Percentiles rank a stretch among this genome's conserved stretches.
These are phyloP conservation scores for Usnea hakonensis DNA, from an alignment of 495 filamentous ascomycete genomes.

Conservation along the genomic window DNA sequence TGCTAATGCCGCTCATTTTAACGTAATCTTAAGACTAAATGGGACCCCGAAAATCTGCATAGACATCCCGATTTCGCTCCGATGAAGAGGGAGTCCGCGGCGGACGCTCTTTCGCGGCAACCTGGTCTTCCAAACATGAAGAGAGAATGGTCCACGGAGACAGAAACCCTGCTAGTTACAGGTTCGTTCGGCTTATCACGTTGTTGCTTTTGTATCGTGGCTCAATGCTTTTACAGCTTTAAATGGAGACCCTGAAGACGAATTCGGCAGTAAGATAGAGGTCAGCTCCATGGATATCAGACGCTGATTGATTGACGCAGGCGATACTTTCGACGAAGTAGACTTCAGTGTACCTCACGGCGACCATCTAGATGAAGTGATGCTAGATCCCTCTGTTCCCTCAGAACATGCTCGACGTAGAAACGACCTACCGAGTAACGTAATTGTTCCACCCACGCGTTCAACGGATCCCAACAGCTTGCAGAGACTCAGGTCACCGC, in stretches of 20 bases:
- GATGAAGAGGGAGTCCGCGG: constrained; percentile 47
- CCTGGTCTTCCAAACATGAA: constrained; percentile 21
- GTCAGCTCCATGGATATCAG: constrained; percentile 21
- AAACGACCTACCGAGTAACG: constrained; percentile 9
- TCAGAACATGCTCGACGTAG: constrained; percentile 9
- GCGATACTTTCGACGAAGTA: constrained; percentile 63
- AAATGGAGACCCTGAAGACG: constrained; percentile 48
- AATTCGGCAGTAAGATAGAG: constrained; percentile 58
- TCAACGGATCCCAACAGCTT: background rate
- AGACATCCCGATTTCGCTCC: constrained; percentile 68
- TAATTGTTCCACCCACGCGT: background rate
- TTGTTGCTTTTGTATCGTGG: background rate
- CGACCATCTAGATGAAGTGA: constrained; percentile 58
- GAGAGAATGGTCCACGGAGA: constrained; percentile 24
- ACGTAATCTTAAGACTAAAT: constrained; percentile 45
- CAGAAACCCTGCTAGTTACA: constrained; percentile 2
- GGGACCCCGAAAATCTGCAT: constrained; percentile 68
- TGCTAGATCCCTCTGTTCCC: constrained; percentile 24
- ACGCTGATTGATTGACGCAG: constrained; percentile 23
- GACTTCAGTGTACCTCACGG: constrained; percentile 56
- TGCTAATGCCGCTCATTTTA: constrained; percentile 8
- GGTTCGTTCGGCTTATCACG: background rate
- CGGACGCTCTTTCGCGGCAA: constrained; percentile 1
- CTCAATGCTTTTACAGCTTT: constrained; percentile 6
- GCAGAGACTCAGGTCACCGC: constrained; percentile 4